Base-by-base conservation (phyloP, 2,329 filamentous ascomycete genomes). In the Huntiella moniliformis region DNA sequence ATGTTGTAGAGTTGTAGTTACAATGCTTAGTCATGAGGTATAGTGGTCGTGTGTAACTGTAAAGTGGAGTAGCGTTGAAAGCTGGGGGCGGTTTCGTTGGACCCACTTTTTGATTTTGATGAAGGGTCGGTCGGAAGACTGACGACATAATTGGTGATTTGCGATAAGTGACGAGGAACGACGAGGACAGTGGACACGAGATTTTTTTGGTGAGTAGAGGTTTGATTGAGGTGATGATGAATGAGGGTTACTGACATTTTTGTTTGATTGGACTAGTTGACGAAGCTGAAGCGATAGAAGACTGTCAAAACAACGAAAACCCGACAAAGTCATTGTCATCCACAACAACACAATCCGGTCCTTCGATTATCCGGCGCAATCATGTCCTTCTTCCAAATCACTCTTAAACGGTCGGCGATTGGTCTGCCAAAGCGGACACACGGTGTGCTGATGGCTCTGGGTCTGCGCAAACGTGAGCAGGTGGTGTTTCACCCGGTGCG, bases 351-450 rank as follows among this genome's bases (percentile, higher is more conserved):
- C 10, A 28, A 28, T 28, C 22, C 22, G 22, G 22, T 28, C 22
- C 22, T 8, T 3, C 7, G 10, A 28, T 28, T 28, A 28, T 28
- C 22, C 22, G 22, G 10, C 7, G 7, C 22, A 28, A 28, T 28
- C 50, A 86, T 86, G 79, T 69, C 77, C 48, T 93, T 74, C 70
- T 95, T 95, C 71, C 80, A 83, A 59, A 84, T 95, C 61, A 93
- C 85, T 42, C 80, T 94, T 48, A 74, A 91, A 64, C 83, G 87
- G 58, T 87, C 81, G 48, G 79, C 81, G 56, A 95, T 95, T 63
- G 87, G 87, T 51, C 77, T 95, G 40, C 87, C 88, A 4, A 65
- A 74, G 56, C 80, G 83, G 58, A 82, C 79, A 50, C 74, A 76
- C 59, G 84, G 82, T 58, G 83, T 88, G 15, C 81, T 95, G 47